These are phyloP conservation scores for Exophiala oligosperma DNA, from an alignment of 2,329 filamentous ascomycete genomes.

Conservation along the genomic window DNA sequence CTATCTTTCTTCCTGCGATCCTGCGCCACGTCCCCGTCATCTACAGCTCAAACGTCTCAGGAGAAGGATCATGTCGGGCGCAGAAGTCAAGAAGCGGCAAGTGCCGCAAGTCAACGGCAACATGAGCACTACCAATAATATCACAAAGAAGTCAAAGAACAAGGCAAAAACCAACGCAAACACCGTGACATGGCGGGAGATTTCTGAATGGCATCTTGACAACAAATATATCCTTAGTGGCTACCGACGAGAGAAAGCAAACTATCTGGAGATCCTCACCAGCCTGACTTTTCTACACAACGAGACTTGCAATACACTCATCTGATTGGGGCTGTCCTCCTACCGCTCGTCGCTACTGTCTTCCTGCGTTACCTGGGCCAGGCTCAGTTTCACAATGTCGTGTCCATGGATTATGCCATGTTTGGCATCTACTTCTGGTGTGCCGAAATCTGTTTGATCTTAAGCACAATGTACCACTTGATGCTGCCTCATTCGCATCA, in stretches of 20 bases:
- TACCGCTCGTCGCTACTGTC: slow-evolving; percentile 17
- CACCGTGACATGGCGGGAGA: slow-evolving; percentile 14
- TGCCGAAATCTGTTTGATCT: slow-evolving; percentile 22
- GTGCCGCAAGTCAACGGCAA: slow-evolving; percentile 3
- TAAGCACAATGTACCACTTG: not conserved
- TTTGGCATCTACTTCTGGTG: slow-evolving; percentile 22
- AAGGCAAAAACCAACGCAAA: not conserved
- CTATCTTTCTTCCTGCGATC: too few species aligned
- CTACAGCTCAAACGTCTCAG: not conserved
- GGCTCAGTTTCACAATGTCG: slow-evolving; percentile 22
- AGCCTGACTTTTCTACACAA: slow-evolving; percentile 27
- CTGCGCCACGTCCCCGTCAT: too few species aligned
- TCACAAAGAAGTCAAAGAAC: not conserved
- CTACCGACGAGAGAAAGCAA: slow-evolving; percentile 25
- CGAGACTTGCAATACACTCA: slow-evolving; percentile 28
- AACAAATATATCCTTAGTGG: slow-evolving; percentile 26
- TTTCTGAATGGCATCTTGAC: slow-evolving; percentile 23
- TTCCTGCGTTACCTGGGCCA: slow-evolving; percentile 16
- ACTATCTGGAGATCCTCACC: slow-evolving; percentile 23
- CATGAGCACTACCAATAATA: not conserved
- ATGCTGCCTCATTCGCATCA: too few species aligned
- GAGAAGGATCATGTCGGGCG: slow-evolving; percentile 3
- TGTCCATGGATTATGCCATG: slow-evolving; percentile 18
- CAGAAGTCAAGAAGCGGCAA: slow-evolving; percentile 7
- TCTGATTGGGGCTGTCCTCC: slow-evolving; percentile 22